Base-by-base conservation (phyloP, 495 filamentous ascomycete species). In the Ascodesmis nigricans region DNA sequence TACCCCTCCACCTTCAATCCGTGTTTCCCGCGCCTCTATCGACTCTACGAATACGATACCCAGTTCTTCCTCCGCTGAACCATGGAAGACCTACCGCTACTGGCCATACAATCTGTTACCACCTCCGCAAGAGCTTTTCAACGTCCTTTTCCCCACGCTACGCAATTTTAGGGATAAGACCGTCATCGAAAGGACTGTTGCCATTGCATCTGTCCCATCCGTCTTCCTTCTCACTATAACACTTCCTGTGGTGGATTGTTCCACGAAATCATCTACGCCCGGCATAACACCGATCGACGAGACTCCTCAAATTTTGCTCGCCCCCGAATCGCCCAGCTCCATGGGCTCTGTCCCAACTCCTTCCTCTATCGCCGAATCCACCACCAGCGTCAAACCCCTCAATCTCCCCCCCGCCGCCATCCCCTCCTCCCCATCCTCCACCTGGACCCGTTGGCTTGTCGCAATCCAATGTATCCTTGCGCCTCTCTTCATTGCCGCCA, bases 371-470 rank as follows among this genome's bases (percentile, higher is more conserved):
- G n/a, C n/a, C n/a, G n/a, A n/a, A n/a, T n/a, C 46, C 29, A 34
- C 27, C 9, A 45, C 43, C 35, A 37, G 44, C 21, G 27, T 41
- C 19, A 13, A 27, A 17, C 14, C 23, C 17, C 35, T 31, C 7
- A 43, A 45, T 52, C 23, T 11, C 6, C 23, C 6, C 23, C 23
- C 11, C 23, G 23, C 6, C 23, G 6, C 23, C 30, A 26, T 11
- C 21, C 25, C 23, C 35, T 1, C 33, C 33, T 4, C 4, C 8
- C 15, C 4, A 22, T 16, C 24, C 14, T n/a, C n/a, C 32, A 67
- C 72, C 30, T 92, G 83, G 78, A 90, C 82, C 47, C 71, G 80
- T 25, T 93, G 87, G 83, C 69, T 99, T 3, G 61, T 91, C 24
- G 64, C 67, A 5, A 53, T 82, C 15, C 90, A 99, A 48, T 65